Base-by-base conservation (phyloP, 768 basidiomycete species). In the Lentinula aciculospora region DNA sequence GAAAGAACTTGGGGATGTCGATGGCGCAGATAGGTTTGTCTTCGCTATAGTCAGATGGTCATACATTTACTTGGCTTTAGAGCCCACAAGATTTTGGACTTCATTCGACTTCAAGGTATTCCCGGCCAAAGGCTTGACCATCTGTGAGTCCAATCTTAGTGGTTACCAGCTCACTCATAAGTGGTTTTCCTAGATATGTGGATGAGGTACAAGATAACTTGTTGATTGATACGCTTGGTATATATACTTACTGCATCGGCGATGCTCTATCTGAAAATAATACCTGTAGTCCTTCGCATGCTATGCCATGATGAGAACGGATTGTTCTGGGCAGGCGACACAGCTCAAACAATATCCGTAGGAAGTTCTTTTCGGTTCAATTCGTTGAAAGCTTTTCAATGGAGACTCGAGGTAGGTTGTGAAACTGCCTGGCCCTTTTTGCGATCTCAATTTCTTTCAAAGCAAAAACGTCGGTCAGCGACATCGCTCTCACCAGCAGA, bases 281-380 rank as follows among this genome's bases (percentile, higher is more conserved):
- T n/a, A 13, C 12, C 6, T 29, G 25, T 57, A 89, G 88, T 90
- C 3, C 67, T 90, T 39, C 72, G 86, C 29, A 72, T 73, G 0
- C 65, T 90, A n/a, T 89, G 85, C 60, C 68, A 68, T 10, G 89
- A 89, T 63, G 77, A 81, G 0, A 72, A 86, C 51, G 88, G 88
- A 0, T 68, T 89, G 19, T 86, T 90, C 60, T 89, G 86, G 85
- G 88, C 87, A 1, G 89, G 89, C 0, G 89, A 91, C 64, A 89
- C 89, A 0, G 87, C 89, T 0, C 89, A 91, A 61, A 86, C 88
- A 0, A 90, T 91, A 37, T 83, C 86, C 0, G 78, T 81, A 0
- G 89, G 88, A 2, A 87, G 85, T 60, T 78, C 85, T 0, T 91
- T 91, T 62, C 72, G 83, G 9, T 91, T 91, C 65, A 72, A 85